phyloP scores from a whole-genome alignment of 371 early-diverging fungal genomes.

The Mucor sp. region DNA sequence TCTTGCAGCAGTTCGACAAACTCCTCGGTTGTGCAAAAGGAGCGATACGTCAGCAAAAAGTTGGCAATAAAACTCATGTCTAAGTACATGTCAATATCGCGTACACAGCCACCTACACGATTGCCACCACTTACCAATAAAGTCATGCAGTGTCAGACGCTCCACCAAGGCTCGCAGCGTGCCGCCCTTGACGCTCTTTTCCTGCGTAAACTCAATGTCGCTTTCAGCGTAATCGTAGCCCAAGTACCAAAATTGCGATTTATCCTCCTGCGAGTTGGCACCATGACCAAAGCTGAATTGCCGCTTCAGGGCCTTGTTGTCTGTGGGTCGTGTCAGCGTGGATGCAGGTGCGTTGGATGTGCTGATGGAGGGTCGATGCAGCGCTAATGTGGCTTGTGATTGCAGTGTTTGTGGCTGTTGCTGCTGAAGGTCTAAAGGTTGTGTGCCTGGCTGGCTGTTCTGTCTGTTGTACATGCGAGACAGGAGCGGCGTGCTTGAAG shows the following conservation, averaged over 20 bases:
- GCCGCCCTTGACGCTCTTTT: constrained; percentile 84
- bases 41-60: constrained; percentile 89
- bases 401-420: not conserved
- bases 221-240: constrained; percentile 74
- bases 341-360: not conserved
- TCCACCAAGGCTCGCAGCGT: constrained; percentile 86
- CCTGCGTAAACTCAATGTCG: constrained; percentile 80
- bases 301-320: constrained; percentile 18
- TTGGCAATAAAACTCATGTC: constrained; percentile 81
- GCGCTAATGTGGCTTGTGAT: not conserved
- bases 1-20: constrained; percentile 69
- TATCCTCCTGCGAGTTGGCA: constrained; percentile 11
- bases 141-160: constrained; percentile 85
- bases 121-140: constrained; percentile 47
- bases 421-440: not conserved
- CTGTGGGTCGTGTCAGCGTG: constrained; percentile 7
- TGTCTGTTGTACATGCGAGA: constrained; percentile 18
- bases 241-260: constrained; percentile 51
- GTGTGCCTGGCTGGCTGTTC: not conserved
- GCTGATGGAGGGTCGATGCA: constrained; percentile 21
- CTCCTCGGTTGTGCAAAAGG: constrained; percentile 79
- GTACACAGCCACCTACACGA: too few relatives aligned
- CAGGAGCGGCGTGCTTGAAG: not conserved
- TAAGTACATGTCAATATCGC: not conserved
- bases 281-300: constrained; percentile 23